These are phyloP conservation scores for Alnus glutinosa DNA, from an alignment of 306 rosid species.

Conservation along the genomic window DNA sequence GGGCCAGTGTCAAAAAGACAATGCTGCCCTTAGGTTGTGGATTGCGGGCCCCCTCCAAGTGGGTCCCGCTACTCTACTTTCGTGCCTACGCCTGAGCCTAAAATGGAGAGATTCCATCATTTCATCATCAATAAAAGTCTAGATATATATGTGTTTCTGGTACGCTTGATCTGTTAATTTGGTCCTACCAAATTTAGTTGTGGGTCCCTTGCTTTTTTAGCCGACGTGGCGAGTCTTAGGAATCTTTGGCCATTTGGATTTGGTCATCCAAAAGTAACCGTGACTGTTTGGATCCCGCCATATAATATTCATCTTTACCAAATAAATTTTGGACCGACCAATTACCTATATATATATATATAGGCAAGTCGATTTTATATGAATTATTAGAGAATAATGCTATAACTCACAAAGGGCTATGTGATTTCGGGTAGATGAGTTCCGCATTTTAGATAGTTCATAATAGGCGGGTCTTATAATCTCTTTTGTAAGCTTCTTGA, in stretches of 20 bases:
- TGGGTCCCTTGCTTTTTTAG: not conserved
- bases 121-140: not conserved
- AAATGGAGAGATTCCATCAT: not conserved
- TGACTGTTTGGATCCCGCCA: not conserved
- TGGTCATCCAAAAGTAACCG: not conserved
- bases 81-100: not conserved
- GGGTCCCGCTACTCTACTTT: not conserved
- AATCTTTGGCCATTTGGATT: not conserved
- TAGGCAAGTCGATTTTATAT: too few relatives aligned
- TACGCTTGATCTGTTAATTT: not conserved
- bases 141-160: not conserved
- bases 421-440: too few relatives aligned
- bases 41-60: not conserved
- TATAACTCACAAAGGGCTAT: too few relatives aligned
- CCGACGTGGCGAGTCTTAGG: slow-evolving; percentile 18
- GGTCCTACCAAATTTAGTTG: not conserved
- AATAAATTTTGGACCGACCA: too few relatives aligned
- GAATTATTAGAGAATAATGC: too few relatives aligned
- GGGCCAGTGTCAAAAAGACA: not conserved
- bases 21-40: not conserved
- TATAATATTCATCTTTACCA: too few relatives aligned
- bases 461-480: too few relatives aligned
- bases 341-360: too few relatives aligned
- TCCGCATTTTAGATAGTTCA: too few relatives aligned
- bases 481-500: too few relatives aligned